phyloP scores from a whole-genome alignment of 257 asterid species.

The Plantago ovata region DNA sequence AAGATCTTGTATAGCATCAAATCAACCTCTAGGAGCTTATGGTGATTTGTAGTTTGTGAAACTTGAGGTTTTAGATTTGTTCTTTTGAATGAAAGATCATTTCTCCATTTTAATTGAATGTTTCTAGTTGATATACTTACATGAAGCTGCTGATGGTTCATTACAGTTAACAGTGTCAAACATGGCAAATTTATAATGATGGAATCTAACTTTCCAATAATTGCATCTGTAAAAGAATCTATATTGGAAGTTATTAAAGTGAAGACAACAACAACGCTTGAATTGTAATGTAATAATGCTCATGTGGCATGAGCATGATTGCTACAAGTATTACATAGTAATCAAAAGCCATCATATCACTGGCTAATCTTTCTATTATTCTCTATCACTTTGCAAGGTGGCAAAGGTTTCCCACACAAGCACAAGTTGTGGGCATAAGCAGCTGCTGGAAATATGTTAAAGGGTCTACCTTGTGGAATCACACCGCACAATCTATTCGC shows the following conservation, averaged over 20 bases:
- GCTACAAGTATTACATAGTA: slow-evolving; percentile 10
- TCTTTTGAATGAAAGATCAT: too few relatives aligned
- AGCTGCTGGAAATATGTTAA: slow-evolving; percentile 49
- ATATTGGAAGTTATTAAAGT: slow-evolving; percentile 13
- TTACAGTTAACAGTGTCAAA: background rate
- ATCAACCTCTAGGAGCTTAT: too few relatives aligned
- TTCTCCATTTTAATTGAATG: too few relatives aligned
- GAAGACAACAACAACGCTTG: slow-evolving; percentile 4
- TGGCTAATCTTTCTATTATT: slow-evolving; percentile 38
- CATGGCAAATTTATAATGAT: slow-evolving; percentile 13
- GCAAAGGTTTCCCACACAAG: slow-evolving; percentile 83
- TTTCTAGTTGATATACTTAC: too few relatives aligned
- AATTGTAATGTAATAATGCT: slow-evolving; percentile 26
- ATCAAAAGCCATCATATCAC: slow-evolving; percentile 59
- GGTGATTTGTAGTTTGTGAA: too few relatives aligned
- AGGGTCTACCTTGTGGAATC: slow-evolving; percentile 88
- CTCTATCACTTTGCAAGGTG: slow-evolving; percentile 53
- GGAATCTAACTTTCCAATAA: slow-evolving; percentile 11
- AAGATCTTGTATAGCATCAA: too few relatives aligned
- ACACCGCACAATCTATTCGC: slow-evolving; percentile 74
- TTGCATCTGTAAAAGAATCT: slow-evolving; percentile 14
- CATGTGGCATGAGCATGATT: slow-evolving; percentile 34
- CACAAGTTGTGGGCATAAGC: slow-evolving; percentile 81
- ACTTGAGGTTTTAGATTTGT: too few relatives aligned
- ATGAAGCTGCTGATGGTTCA: too few relatives aligned